These are phyloP conservation scores for Mollisiaceae sp. DNA, from an alignment of 2,329 filamentous ascomycete species.

Conservation along the genomic window DNA sequence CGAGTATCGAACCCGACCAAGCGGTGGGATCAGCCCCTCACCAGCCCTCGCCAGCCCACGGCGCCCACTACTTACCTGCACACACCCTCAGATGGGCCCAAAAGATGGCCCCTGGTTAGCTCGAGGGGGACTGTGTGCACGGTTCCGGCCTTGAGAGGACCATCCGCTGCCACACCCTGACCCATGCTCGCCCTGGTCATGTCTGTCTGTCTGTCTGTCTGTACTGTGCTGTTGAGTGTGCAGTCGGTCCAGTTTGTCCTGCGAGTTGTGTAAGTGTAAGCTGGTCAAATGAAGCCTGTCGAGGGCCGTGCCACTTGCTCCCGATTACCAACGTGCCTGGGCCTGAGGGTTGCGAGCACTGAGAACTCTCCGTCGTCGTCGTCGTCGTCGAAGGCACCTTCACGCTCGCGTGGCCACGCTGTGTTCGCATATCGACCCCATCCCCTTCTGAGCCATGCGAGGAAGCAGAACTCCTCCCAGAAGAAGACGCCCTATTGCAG, in stretches of 20 bases:
- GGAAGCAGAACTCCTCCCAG: neutral
- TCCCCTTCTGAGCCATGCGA: neutral
- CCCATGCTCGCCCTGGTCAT: slow-evolving; percentile 11
- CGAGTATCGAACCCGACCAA: slow-evolving; percentile 3
- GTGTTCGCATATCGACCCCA: neutral
- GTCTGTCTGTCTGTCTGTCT: neutral
- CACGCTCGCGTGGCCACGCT: slow-evolving; percentile 1
- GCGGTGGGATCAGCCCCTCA: slow-evolving; percentile 10
- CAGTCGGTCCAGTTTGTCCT: too few relatives aligned
- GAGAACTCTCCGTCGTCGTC: neutral
- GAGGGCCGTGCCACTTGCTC: neutral
- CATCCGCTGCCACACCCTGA: slow-evolving; percentile 27
- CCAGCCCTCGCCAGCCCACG: neutral
- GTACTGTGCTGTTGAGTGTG: neutral
- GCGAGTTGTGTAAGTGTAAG: too few relatives aligned
- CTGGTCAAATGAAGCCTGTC: too few relatives aligned
- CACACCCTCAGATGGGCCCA: slow-evolving; percentile 17
- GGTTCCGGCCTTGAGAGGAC: slow-evolving; percentile 29
- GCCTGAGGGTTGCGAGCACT: neutral
- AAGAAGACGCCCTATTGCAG: neutral
- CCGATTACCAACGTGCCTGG: neutral
- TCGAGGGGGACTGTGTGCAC: slow-evolving; percentile 21
- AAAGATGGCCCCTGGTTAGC: slow-evolving; percentile 14
- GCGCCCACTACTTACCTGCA: too few relatives aligned
- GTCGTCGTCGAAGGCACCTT: too few relatives aligned